phyloP scores from a whole-genome alignment of 768 basidiomycete genomes.

The Hericium erinaceus region DNA sequence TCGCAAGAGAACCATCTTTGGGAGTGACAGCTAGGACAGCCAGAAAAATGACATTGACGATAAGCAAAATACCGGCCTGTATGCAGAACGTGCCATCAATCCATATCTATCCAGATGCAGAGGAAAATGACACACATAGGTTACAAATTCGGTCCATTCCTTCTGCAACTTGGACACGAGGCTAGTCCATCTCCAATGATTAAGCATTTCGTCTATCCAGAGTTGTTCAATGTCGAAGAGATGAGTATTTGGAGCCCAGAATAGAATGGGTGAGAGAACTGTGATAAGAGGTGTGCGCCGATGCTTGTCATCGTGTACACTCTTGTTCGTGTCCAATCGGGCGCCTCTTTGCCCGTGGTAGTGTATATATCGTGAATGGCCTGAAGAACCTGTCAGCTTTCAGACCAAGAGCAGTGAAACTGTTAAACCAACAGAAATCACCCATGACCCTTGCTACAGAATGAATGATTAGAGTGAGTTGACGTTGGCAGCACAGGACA shows the following conservation, averaged over 20 bases:
- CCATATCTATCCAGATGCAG: too few relatives aligned
- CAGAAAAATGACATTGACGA: constrained; percentile 6
- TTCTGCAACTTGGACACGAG: too few relatives aligned
- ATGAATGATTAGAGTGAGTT: neutral
- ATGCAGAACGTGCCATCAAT: too few relatives aligned
- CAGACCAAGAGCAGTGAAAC: too few relatives aligned
- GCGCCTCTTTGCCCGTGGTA: constrained; percentile 11
- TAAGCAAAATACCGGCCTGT: constrained; percentile 5
- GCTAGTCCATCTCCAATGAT: constrained; percentile 1
- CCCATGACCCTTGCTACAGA: constrained; percentile 6
- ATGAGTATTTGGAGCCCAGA: constrained; percentile 9
- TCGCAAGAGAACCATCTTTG: neutral
- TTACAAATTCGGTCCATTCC: constrained; percentile 8
- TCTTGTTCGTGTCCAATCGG: neutral
- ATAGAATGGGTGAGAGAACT: constrained; percentile 4
- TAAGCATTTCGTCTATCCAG: constrained; percentile 6
- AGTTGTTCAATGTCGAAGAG: constrained; percentile 7
- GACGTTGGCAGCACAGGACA: neutral
- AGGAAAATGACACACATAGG: neutral
- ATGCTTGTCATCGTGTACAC: neutral
- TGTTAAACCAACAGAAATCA: constrained; percentile 4
- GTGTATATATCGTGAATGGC: constrained; percentile 9
- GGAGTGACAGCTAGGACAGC: constrained; percentile 2
- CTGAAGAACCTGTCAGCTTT: neutral
- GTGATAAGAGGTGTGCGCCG: constrained; percentile 7